phyloP scores from a whole-genome alignment of 1,139 yeast species.

The Hansenula anomala region DNA sequence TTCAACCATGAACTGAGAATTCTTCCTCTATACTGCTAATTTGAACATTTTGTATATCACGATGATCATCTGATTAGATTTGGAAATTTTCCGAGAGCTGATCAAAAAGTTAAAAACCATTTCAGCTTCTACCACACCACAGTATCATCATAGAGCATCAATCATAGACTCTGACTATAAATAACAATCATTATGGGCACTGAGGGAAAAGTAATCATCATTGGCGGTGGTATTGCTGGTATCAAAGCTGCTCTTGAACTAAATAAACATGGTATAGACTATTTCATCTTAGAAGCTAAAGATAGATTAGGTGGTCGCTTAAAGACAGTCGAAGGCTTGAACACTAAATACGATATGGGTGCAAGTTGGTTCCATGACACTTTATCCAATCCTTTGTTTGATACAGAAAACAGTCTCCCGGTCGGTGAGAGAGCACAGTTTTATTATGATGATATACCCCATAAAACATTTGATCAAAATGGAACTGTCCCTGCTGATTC shows the following conservation, averaged over 20 bases:
- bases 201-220: conserved; percentile 34
- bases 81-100: no score
- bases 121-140: no score
- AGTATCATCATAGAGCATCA: no score
- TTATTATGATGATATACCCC: conserved; percentile 42
- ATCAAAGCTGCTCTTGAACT: conserved; percentile 69
- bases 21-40: no score
- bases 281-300: conserved; percentile 53
- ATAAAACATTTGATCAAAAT: conserved; percentile 26
- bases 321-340: conserved; percentile 31
- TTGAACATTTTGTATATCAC: no score
- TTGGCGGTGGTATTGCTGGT: conserved; percentile 87
- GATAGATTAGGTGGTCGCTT: conserved; percentile 58
- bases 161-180: no score
- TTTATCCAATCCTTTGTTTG: conserved; percentile 58
- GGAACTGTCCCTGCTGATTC: conserved; percentile 27
- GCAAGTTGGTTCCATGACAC: conserved; percentile 92
- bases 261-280: conserved; percentile 35
- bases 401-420: conserved; percentile 35
- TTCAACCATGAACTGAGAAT: no score
- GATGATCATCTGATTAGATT: no score
- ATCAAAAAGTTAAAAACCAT: no score
- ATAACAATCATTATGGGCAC: not conserved
- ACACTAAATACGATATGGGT: conserved; percentile 60
- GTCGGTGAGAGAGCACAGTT: conserved; percentile 13